A percentile compares a stretch with the other conserved stretches of the same genome.
Evolutionary conservation across 495 filamentous ascomycete genomes (phyloP).

Genomic region (Trichoderma erinaceum): DNA sequence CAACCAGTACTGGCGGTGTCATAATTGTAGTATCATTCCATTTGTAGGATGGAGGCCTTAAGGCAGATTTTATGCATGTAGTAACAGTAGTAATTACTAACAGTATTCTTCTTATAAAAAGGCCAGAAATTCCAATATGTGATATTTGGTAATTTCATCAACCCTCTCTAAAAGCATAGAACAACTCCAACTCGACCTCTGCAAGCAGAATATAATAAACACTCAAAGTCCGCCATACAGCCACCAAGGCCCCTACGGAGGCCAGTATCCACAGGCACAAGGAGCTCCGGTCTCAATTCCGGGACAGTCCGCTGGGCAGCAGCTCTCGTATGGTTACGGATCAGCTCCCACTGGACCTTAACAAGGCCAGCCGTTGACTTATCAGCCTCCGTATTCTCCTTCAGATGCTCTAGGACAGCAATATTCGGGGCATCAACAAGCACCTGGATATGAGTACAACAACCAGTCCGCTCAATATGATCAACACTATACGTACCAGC

Average conservation of each 20-base stretch:
- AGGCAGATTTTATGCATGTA: too few species aligned
- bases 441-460: background rate
- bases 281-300: background rate
- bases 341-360: background rate
- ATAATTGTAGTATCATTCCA: too few species aligned
- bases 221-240: slow-evolving; percentile 2
- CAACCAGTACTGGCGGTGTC: too few species aligned
- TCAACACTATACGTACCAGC: background rate
- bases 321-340: background rate
- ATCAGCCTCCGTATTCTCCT: background rate
- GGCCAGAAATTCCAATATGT: too few species aligned
- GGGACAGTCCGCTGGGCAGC: background rate
- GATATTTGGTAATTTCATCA: too few species aligned
- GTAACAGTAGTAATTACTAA: too few species aligned
- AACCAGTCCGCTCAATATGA: background rate
- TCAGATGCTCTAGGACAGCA: background rate
- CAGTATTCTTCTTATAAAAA: too few species aligned
- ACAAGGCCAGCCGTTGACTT: background rate
- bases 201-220: background rate
- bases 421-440: background rate
- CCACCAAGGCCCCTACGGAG: background rate
- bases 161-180: background rate
- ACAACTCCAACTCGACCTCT: background rate
- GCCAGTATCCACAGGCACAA: background rate
- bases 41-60: too few species aligned